These are phyloP conservation scores for Uronychia binucleata DNA, from an alignment of 73 alveolate species.

Conservation along the genomic window DNA sequence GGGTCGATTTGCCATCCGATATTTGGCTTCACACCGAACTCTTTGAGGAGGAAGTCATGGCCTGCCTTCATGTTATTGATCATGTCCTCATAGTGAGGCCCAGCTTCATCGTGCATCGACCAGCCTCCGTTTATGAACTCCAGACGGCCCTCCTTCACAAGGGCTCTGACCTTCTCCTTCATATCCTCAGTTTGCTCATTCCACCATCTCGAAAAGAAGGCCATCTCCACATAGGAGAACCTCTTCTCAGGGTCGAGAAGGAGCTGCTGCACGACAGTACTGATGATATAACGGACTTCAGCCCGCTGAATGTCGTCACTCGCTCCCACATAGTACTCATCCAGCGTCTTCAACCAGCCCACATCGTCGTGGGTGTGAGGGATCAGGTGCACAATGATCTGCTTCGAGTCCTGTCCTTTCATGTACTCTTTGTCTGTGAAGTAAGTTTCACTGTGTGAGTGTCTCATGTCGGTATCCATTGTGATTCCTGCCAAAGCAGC, in stretches of 20 bases:
- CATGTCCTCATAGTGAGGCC: conserved; percentile 81
- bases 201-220: conserved; percentile 89
- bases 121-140: conserved; percentile 91
- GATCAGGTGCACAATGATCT: conserved; percentile 85
- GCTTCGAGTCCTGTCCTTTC: no score
- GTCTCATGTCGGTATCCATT: background rate
- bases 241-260: conserved; percentile 62
- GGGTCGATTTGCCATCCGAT: conserved; percentile 97
- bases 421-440: no score
- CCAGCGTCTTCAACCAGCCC: conserved; percentile 98
- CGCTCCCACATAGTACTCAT: conserved; percentile 72
- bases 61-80: conserved; percentile 86
- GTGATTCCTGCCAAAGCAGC: background rate
- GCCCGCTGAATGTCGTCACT: conserved; percentile 41
- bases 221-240: conserved; percentile 90
- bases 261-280: conserved; percentile 47
- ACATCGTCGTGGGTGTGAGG: conserved; percentile 99
- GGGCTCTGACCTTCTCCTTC: conserved; percentile 38
- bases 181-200: conserved; percentile 61
- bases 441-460: background rate
- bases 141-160: conserved; percentile 72
- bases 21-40: conserved; percentile 79
- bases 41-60: conserved; percentile 77
- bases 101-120: conserved; percentile 95
- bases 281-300: conserved; percentile 51